Conservation (phyloP, 768 basidiomycete species). For the Glaciozyma martinii region DNA sequence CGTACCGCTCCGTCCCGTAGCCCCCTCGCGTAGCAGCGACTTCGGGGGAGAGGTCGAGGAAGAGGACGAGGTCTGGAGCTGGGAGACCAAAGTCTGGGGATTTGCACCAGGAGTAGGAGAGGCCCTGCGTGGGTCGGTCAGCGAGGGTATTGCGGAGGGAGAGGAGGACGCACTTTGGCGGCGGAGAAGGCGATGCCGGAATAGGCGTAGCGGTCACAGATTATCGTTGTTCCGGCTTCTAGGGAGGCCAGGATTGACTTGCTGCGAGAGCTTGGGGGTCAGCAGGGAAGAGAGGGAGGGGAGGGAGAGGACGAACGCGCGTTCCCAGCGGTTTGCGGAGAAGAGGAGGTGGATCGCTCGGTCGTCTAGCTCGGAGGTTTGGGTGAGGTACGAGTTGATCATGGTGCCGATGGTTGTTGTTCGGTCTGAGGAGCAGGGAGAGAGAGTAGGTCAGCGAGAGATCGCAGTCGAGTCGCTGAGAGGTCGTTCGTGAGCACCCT, state of each 20-base stretch:
- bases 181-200: slow-evolving; percentile 79
- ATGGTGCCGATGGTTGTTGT: slow-evolving; percentile 82
- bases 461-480: too few relatives aligned
- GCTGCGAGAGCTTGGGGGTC: slow-evolving; percentile 34
- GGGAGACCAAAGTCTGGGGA: slow-evolving; percentile 81
- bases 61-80: slow-evolving; percentile 75
- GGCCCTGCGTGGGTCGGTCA: slow-evolving; percentile 38
- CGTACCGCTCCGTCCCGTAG: slow-evolving; percentile 36
- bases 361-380: slow-evolving; percentile 78
- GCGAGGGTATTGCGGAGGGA: not conserved
- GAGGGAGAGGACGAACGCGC: slow-evolving; percentile 51
- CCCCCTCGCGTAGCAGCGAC: slow-evolving; percentile 51
- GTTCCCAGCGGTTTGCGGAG: slow-evolving; percentile 95
- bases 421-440: slow-evolving; percentile 53
- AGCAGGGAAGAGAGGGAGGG: not conserved
- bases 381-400: slow-evolving; percentile 85
- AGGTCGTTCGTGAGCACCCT: not conserved
- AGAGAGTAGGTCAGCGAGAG: not conserved
- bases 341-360: slow-evolving; percentile 86
- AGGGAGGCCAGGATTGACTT: slow-evolving; percentile 59
- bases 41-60: slow-evolving; percentile 71
- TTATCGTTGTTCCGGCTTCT: slow-evolving; percentile 56
- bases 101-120: slow-evolving; percentile 74
- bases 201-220: slow-evolving; percentile 93
- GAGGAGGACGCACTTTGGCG: slow-evolving; percentile 41